These are phyloP conservation scores for Botrytis galanthina DNA, from an alignment of 2,329 filamentous ascomycete species.

Conservation along the genomic window DNA sequence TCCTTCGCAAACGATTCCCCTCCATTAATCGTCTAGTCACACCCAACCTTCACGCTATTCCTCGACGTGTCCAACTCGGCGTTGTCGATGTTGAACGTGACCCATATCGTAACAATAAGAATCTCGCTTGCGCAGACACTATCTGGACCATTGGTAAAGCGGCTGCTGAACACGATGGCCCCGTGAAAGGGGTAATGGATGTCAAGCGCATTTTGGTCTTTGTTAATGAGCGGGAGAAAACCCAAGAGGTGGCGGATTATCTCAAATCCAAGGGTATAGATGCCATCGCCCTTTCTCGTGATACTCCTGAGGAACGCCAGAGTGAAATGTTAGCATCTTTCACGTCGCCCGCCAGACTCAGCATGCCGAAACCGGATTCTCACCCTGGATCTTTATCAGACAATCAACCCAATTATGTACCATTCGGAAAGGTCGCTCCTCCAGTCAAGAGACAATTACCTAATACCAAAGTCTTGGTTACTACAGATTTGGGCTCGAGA, in stretches of 20 bases:
- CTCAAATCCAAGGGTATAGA: constrained; percentile 84
- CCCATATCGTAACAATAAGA: constrained; percentile 91
- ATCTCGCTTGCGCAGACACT: constrained; percentile 88
- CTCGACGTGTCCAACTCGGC: constrained; percentile 87
- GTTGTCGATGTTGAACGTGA: constrained; percentile 89
- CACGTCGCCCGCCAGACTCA: constrained; percentile 43
- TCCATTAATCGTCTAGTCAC: constrained; percentile 84
- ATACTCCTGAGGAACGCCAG: constrained; percentile 75
- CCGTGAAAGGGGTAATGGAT: constrained; percentile 55
- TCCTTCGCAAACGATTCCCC: constrained; percentile 78
- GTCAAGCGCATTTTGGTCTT: constrained; percentile 90
- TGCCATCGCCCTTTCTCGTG: constrained; percentile 78
- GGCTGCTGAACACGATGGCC: constrained; percentile 56
- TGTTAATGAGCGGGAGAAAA: constrained; percentile 92
- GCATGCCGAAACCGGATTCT: background rate
- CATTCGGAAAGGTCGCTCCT: constrained; percentile 32
- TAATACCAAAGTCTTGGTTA: constrained; percentile 88
- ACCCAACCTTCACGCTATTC: constrained; percentile 93
- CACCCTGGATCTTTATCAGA: constrained; percentile 44
- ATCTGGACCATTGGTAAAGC: constrained; percentile 92
- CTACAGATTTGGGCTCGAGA: constrained; percentile 86
- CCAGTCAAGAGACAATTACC: constrained; percentile 46
- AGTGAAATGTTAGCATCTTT: constrained; percentile 75
- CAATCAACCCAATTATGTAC: constrained; percentile 39
- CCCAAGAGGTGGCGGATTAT: constrained; percentile 75